These are phyloP conservation scores for Mariannaea sp. DNA, from an alignment of 2,329 filamentous ascomycete genomes.

Conservation along the genomic window DNA sequence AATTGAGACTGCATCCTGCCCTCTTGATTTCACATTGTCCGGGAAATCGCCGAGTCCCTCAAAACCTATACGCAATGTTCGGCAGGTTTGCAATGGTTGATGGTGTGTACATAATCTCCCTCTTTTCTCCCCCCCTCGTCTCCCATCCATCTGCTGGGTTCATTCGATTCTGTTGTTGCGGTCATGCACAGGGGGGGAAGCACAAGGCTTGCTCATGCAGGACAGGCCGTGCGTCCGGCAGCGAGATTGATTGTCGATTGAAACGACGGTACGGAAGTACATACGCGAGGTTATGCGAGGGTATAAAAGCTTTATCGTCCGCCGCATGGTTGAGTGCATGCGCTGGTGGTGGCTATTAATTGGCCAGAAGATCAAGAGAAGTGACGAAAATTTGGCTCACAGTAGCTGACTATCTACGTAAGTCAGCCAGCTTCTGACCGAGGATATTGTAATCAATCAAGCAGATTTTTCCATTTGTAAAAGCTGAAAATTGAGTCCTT, in stretches of 20 bases:
- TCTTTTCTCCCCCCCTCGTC: too few relatives aligned
- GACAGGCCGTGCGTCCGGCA: constrained; percentile 32
- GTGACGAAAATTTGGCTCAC: not conserved
- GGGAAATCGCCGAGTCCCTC: constrained; percentile 5
- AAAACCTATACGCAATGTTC: not conserved
- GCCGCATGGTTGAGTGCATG: constrained; percentile 19
- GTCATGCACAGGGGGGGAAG: not conserved
- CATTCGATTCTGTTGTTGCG: not conserved
- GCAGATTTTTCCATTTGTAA: not conserved
- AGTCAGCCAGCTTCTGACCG: too few relatives aligned
- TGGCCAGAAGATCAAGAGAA: constrained; percentile 14
- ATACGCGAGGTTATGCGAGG: too few relatives aligned
- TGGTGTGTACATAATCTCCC: too few relatives aligned
- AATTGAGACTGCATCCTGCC: too few relatives aligned
- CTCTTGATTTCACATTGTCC: constrained; percentile 1
- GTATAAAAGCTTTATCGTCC: too few relatives aligned
- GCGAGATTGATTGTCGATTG: constrained; percentile 21
- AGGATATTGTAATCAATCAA: not conserved
- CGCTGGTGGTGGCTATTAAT: constrained; percentile 26
- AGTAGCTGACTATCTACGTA: not conserved
- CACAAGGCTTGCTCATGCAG: constrained; percentile 26
- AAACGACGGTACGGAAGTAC: constrained; percentile 5
- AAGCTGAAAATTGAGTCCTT: constrained; percentile 12
- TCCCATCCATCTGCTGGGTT: too few relatives aligned
- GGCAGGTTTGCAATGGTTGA: not conserved